phyloP scores from a whole-genome alignment of 345 rosid genomes.

The Camelina neglecta region DNA sequence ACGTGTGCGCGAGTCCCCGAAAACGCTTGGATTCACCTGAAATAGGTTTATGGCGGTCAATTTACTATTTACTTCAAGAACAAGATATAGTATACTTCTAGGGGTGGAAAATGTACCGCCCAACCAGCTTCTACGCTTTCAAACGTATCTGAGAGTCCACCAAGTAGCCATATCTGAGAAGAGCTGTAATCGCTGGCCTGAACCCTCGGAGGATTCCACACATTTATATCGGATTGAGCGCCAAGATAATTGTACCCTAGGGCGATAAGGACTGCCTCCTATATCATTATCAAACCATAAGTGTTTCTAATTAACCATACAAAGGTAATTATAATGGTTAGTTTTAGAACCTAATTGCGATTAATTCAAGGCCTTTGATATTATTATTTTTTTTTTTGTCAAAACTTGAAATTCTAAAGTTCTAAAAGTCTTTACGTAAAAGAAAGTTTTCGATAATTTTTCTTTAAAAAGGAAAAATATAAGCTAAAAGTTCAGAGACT shows the following conservation, averaged over 20 bases:
- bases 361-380: too few relatives aligned
- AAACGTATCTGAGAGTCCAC: conserved; percentile 37
- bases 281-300: conserved; percentile 24
- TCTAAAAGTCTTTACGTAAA: too few relatives aligned
- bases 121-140: conserved; percentile 63
- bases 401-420: too few relatives aligned
- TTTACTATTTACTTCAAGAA: not conserved
- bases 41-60: not conserved
- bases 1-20: conserved; percentile 43
- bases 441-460: too few relatives aligned
- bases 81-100: not conserved
- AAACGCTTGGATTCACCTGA: conserved; percentile 43
- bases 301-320: not conserved
- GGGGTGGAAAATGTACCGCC: conserved; percentile 40
- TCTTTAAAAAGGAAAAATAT: not conserved
- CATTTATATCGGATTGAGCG: conserved; percentile 52
- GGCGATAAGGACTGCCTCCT: conserved; percentile 47
- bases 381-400: too few relatives aligned
- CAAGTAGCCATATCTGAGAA: conserved; percentile 56
- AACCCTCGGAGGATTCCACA: conserved; percentile 57
- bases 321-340: not conserved
- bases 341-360: too few relatives aligned
- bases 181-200: conserved; percentile 42
- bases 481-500: not conserved
- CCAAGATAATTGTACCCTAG: conserved; percentile 50